phyloP scores from a whole-genome alignment of 2,329 filamentous ascomycete species.

The Aspergillus sp. region DNA sequence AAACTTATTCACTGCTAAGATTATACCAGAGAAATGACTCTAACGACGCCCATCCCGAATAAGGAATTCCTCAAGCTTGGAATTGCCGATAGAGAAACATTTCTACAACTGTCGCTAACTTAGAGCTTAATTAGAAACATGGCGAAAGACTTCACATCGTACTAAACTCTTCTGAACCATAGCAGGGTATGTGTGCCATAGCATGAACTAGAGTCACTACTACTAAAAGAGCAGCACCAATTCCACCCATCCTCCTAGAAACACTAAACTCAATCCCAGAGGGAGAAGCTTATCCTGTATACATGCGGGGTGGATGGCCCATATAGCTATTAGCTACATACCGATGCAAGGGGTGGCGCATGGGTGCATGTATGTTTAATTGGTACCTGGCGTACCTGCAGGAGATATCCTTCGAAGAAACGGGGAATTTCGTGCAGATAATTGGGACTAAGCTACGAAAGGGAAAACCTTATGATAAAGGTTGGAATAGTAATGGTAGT shows the following conservation, averaged over 20 bases:
- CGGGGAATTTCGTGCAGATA: slow-evolving; percentile 6
- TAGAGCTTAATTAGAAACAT: too few relatives aligned
- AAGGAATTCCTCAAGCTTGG: too few relatives aligned
- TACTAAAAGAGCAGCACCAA: too few relatives aligned
- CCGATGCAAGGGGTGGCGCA: background rate
- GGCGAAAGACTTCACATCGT: too few relatives aligned
- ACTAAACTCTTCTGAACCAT: background rate
- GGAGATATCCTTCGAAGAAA: background rate
- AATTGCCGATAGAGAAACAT: too few relatives aligned
- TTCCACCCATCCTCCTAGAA: background rate
- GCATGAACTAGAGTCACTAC: background rate
- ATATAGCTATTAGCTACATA: background rate
- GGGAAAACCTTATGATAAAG: background rate
- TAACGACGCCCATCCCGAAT: too few relatives aligned
- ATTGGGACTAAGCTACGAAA: background rate
- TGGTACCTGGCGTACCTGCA: slow-evolving; percentile 3
- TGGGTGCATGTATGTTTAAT: slow-evolving; percentile 7
- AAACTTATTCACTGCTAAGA: background rate
- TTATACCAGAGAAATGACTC: background rate
- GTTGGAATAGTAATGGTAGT: background rate
- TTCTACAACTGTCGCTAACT: too few relatives aligned
- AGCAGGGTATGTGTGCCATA: background rate
- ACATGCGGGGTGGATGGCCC: background rate
- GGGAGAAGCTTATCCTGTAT: background rate
- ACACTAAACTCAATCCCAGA: background rate